Base-by-base conservation (phyloP, 768 basidiomycete species). In the Saitozyma podzolica region DNA sequence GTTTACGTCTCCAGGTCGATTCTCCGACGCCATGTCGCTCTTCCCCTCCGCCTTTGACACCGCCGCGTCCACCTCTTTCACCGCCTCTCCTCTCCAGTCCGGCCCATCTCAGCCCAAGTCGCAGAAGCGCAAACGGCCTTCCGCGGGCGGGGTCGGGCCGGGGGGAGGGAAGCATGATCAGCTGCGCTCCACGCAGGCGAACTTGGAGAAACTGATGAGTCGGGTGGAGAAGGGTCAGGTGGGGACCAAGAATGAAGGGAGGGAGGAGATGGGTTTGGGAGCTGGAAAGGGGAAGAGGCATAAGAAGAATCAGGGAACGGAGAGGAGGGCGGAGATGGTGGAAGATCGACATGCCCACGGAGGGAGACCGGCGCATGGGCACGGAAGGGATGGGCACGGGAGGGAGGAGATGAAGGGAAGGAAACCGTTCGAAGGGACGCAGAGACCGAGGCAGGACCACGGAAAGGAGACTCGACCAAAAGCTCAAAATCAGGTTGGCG, bases 201-300 rank as follows among this genome's bases (percentile, higher is more conserved):
- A 79, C 53, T 57, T 79, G 14, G 76, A 77, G 50, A 74, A 70
- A 45, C 50, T 79, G 49, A 77, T 79, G 69, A 76, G 61, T 37
- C 67, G 66, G 55, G 62, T 75, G 13, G 75, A 74, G 20, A 69
- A 58, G 45, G 73, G 67, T 43, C 56, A 64, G 41, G 40, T 66
- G 0, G 64, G 62, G 55, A 62, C 64, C 17, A 40, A 43, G 13
- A 43, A 39, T 8, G 63, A 67, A 9, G 69, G 67, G 1, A 58
- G 56, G 39, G 67, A 68, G 42, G 50, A 52, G 51, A 73, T 73
- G 69, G 71, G 69, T 20, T 16, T 13, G 9, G 56, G 37, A 19
- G 41, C 19, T 49, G 51, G 43, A 5, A 61, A 49, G 37, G 43
- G 52, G 53, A 62, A 67, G 54, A 68, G 62, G 57, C 40, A 58